Percentiles rank a stretch among this genome's conserved stretches.
Evolutionary conservation across 208 protist genomes (phyloP).

Genomic region (Wallacemonas sp.): DNA sequence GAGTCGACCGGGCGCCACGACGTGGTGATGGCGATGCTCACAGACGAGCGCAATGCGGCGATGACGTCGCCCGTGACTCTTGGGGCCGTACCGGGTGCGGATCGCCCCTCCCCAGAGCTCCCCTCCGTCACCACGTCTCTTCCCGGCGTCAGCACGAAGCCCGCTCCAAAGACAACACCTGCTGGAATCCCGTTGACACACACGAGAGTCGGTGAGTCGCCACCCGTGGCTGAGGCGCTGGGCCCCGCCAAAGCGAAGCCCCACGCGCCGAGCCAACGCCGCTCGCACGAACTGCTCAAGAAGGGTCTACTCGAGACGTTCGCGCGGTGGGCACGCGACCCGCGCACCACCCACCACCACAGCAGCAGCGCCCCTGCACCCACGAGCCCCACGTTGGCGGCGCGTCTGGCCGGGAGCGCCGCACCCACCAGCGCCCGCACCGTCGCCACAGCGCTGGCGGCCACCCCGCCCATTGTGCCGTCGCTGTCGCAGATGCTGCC

Average conservation of each 20-base stretch:
- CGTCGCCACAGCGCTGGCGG: neutral
- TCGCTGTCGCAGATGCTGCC: conserved; percentile 27
- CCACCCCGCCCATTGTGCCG: neutral
- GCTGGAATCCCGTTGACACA: too few relatives aligned
- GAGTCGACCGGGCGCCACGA: conserved; percentile 44
- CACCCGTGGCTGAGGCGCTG: neutral
- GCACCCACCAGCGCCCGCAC: neutral
- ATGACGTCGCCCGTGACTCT: neutral
- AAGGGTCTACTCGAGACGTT: conserved; percentile 20
- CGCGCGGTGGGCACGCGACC: conserved; percentile 4
- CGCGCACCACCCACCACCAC: neutral
- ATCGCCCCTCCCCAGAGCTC: neutral
- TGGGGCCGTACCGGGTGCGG: neutral
- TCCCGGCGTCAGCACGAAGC: too few relatives aligned
- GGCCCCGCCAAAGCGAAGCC: neutral
- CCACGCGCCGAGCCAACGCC: conserved; percentile 13
- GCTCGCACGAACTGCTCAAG: conserved; percentile 30
- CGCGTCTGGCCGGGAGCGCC: neutral
- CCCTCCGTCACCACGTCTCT: too few relatives aligned
- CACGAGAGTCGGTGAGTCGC: too few relatives aligned
- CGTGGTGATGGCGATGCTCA: conserved; percentile 52
- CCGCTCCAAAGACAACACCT: too few relatives aligned
- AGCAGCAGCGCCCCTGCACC: neutral
- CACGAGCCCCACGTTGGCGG: too few relatives aligned
- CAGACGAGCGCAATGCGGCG: conserved; percentile 26